Conservation (phyloP, 2,329 filamentous ascomycete species). For the Fusarium bulbicola region DNA sequence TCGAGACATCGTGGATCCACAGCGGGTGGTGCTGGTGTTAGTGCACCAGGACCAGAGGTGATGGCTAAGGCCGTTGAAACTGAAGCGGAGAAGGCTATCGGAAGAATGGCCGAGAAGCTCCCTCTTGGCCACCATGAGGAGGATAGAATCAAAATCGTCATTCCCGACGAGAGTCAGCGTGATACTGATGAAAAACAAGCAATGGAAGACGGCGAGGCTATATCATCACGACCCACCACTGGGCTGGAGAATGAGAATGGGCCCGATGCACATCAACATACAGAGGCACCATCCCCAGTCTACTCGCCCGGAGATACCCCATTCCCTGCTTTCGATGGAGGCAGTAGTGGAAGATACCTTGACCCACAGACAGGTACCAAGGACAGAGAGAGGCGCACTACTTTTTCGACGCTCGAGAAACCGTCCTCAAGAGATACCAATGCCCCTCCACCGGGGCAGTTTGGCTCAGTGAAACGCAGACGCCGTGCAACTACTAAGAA, state of each 20-base stretch:
- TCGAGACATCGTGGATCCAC: constrained; percentile 44
- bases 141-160: constrained; percentile 46
- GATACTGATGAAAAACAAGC: constrained; percentile 54
- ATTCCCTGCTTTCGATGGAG: constrained; percentile 59
- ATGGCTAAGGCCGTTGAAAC: constrained; percentile 48
- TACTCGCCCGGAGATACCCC: constrained; percentile 54
- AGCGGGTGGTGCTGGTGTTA: constrained; percentile 53
- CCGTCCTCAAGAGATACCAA: constrained; percentile 51
- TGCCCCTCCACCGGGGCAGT: constrained; percentile 44
- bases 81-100: constrained; percentile 48
- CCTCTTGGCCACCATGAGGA: constrained; percentile 35
- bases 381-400: constrained; percentile 61
- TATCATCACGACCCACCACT: constrained; percentile 23
- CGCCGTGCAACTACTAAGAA: constrained; percentile 76
- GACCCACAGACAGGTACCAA: constrained; percentile 50
- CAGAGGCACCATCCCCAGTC: constrained; percentile 54
- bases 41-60: constrained; percentile 53
- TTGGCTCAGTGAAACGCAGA: constrained; percentile 66
- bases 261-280: constrained; percentile 34
- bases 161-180: constrained; percentile 43
- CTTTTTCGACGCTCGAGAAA: constrained; percentile 64
- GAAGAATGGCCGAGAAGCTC: constrained; percentile 43
- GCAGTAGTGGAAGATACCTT: constrained; percentile 43
- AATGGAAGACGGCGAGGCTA: constrained; percentile 38
- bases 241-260: constrained; percentile 41